A percentile compares a stretch with the other conserved stretches of the same genome.
Evolutionary conservation across 768 basidiomycete species (phyloP).

Genomic region (Tricholoma flavovirens): DNA sequence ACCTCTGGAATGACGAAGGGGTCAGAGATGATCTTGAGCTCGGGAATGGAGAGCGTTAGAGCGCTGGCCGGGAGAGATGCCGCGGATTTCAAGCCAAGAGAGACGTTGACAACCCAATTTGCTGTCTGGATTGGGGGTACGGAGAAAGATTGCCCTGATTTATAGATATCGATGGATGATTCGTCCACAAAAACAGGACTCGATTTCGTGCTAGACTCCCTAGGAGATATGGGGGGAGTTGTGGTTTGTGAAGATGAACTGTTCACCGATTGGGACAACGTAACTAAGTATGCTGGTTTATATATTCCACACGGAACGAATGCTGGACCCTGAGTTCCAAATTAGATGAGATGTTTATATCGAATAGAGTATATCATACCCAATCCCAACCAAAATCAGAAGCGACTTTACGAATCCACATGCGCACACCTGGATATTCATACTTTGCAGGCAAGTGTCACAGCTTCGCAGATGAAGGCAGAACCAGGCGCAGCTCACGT

Average conservation of each 20-base stretch:
- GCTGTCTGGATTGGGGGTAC: conserved; percentile 39
- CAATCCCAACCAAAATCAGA: conserved; percentile 62
- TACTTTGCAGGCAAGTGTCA: conserved; percentile 26
- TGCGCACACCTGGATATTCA: conserved; percentile 44
- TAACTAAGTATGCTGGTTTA: conserved; percentile 51
- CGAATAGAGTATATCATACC: conserved; percentile 24
- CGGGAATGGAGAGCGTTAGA: conserved; percentile 40
- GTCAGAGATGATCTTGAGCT: conserved; percentile 36
- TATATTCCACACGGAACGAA: conserved; percentile 51
- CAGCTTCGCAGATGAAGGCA: neutral
- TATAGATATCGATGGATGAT: conserved; percentile 49
- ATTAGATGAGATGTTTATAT: neutral
- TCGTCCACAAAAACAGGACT: conserved; percentile 51
- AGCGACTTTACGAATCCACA: conserved; percentile 45
- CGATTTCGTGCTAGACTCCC: conserved; percentile 43
- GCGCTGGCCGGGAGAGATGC: conserved; percentile 26
- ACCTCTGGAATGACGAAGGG: conserved; percentile 23
- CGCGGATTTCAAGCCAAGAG: conserved; percentile 42
- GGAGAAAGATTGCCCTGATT: conserved; percentile 45
- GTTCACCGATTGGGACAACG: conserved; percentile 22
- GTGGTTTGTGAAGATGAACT: conserved; percentile 11
- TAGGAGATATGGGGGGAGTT: conserved; percentile 16
- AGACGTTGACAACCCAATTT: conserved; percentile 53
- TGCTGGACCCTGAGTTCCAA: conserved; percentile 42
- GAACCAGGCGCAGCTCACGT: neutral